These are phyloP conservation scores for Echeveria elegans DNA, from an alignment of 164 flowering plant genomes.

Conservation along the genomic window DNA sequence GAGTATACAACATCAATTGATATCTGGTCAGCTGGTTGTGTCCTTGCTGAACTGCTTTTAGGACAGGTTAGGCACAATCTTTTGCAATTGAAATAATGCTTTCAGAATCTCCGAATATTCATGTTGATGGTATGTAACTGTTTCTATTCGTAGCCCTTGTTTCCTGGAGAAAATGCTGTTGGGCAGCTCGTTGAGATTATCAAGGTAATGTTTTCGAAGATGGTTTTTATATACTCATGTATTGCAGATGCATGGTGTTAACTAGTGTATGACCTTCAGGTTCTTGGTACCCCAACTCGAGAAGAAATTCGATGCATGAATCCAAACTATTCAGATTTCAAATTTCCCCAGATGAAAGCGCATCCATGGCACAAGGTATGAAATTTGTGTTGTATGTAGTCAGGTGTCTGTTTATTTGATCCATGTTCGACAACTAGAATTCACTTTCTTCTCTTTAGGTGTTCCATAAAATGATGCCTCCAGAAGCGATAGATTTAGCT, in stretches of 20 bases:
- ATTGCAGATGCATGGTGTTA: background rate
- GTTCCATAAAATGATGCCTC: slow-evolving; percentile 62
- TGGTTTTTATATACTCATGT: background rate
- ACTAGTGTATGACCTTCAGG: slow-evolving; percentile 22
- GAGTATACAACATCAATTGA: slow-evolving; percentile 59
- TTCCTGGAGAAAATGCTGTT: slow-evolving; percentile 72
- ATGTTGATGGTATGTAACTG: slow-evolving; percentile 1
- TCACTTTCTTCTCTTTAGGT: slow-evolving; percentile 20
- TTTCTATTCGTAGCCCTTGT: slow-evolving; percentile 34
- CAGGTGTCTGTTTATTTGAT: background rate
- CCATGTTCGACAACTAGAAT: background rate
- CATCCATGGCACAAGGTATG: slow-evolving; percentile 75
- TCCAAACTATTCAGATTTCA: slow-evolving; percentile 54
- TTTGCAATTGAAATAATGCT: background rate
- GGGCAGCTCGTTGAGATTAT: slow-evolving; percentile 68
- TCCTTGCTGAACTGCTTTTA: slow-evolving; percentile 60
- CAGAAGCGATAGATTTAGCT: slow-evolving; percentile 64
- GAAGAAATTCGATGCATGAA: slow-evolving; percentile 74
- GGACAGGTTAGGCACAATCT: slow-evolving; percentile 38
- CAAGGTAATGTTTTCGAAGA: slow-evolving; percentile 26
- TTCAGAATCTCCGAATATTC: background rate
- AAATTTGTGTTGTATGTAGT: background rate
- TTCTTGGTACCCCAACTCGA: slow-evolving; percentile 66
- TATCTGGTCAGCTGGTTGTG: slow-evolving; percentile 72
- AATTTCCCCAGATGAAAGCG: slow-evolving; percentile 63